These are phyloP conservation scores for Colletotrichum sp. DNA, from an alignment of 2,329 filamentous ascomycete genomes.

Conservation along the genomic window DNA sequence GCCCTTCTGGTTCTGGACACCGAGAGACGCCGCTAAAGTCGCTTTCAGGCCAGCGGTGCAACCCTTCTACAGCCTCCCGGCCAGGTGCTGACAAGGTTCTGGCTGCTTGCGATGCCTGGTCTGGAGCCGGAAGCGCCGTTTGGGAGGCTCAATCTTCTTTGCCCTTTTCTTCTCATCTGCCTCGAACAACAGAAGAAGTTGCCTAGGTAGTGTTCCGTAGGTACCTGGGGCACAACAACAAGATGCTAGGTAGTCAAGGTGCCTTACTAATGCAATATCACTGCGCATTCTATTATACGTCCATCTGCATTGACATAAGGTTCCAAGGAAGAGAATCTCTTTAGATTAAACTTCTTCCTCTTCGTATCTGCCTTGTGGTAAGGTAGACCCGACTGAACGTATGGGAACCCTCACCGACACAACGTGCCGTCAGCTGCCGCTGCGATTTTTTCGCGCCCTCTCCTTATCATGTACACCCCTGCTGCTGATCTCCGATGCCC, in stretches of 20 bases:
- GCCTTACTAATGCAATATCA: background rate
- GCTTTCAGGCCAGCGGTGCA: background rate
- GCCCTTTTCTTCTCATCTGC: background rate
- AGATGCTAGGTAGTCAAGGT: background rate
- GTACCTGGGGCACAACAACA: background rate
- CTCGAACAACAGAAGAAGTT: background rate
- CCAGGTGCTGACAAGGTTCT: conserved; percentile 1
- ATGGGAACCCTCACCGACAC: background rate
- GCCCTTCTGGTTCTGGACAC: conserved; percentile 12
- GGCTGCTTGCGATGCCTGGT: background rate
- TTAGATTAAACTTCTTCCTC: background rate
- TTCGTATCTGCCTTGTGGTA: background rate
- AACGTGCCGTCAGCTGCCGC: background rate
- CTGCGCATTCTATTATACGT: background rate
- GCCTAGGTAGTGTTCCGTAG: background rate
- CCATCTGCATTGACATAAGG: background rate
- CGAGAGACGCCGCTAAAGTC: conserved; percentile 9
- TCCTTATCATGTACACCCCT: background rate
- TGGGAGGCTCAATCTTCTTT: background rate
- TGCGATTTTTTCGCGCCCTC: background rate
- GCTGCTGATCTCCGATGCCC: background rate
- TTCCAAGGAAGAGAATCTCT: background rate
- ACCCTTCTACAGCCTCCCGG: background rate
- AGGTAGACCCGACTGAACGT: background rate
- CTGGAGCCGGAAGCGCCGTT: conserved; percentile 1